Base-by-base conservation (phyloP, 768 basidiomycete genomes). In the Kwoniella dendrophila region DNA sequence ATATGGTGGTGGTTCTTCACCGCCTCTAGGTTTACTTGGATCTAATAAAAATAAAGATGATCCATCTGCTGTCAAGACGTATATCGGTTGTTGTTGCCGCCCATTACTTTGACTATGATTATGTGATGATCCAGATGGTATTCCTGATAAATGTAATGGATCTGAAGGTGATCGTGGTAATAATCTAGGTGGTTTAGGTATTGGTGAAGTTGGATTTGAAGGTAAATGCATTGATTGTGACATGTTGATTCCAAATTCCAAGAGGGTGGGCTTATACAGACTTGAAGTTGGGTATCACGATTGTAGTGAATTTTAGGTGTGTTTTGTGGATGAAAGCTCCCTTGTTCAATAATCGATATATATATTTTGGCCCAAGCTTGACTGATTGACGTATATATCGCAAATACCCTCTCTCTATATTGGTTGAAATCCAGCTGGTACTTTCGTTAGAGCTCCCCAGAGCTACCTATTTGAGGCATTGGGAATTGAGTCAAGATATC, bases 11-110 rank as follows among this genome's bases (percentile, higher is more conserved):
- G 76, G 76, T 36, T 68, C 66, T 59, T 77, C 73, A 10, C 66
- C 41, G 4, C 40, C 47, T 12, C 33, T 40, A 2, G 73, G 72
- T 54, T 62, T 67, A 10, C 51, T 59, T n/a, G 76, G 68, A 53
- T 74, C 74, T 3, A 77, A 48, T 7, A 77, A 56, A 51, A 67
- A 77, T 12, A 77, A 59, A 4, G 63, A 56, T 4, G 76, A 77
- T 34, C 76, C 76, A 56, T 77, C 76, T 29, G 76, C 76, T 4
- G 73, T 71, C 20, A 77, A 60, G 26, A 77, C 70, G 66, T 77
- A 77, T 22, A 77, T 75, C 33, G 69, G 68, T 52, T 64, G 62
- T 48, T 24, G 45, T 12, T 32, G 30, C 11, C 34, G 32, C 12
- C 18, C 11, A 20, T 32, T 26, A 27, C 12, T 41, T 20, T 11